Base-by-base conservation (phyloP, 495 filamentous ascomycete genomes). In the Podospora pseudocomata region DNA sequence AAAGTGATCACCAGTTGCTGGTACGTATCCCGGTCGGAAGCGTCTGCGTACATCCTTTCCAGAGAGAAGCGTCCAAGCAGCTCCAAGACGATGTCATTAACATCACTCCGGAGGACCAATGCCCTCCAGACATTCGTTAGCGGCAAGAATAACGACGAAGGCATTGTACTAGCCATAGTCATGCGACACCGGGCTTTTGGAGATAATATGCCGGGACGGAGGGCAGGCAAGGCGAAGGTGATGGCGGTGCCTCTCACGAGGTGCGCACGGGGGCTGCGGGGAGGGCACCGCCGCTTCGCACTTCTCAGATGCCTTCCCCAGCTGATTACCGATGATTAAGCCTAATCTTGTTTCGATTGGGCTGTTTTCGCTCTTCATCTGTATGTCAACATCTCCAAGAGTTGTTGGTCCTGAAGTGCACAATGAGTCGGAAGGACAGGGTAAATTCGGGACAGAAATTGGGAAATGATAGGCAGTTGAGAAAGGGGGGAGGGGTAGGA, bases 31-130 rank as follows among this genome's bases (percentile, higher is more conserved):
- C 71, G 49, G 9, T 71, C 69, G 15, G 15, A 39, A 44, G 67
- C 15, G 27, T 53, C 68, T 0, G 75, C 70, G 63, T 80, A 80
- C 3, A 80, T 75, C 65, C 73, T 78, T 30, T 80, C 78, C 26
- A 80, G 69, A 18, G 77, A 75, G 66, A 80, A 80, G 13, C 70
- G 71, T 34, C 78, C 78, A 7, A 80, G 71, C 20, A 80, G 70
- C 63, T 79, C 76, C 9, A 79, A 59, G 13, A 80, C 66, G 34
- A 80, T 75, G 63, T 76, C 73, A 66, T 80, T 77, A 54, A 79
- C 64, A 63, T 80, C 77, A 65, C 78, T 78, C 3, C 78, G 76
- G 19, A 79, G 77, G 9, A 68, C 69, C 2, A 80, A 68, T 11
- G 71, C 62, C 60, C 76, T 67, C 72, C 76, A 79, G 3, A 68